Percentiles rank a stretch among this genome's conserved stretches.
phyloP scores from a whole-genome alignment of 2,329 filamentous ascomycete genomes.

The Colletotrichum scovillei region DNA sequence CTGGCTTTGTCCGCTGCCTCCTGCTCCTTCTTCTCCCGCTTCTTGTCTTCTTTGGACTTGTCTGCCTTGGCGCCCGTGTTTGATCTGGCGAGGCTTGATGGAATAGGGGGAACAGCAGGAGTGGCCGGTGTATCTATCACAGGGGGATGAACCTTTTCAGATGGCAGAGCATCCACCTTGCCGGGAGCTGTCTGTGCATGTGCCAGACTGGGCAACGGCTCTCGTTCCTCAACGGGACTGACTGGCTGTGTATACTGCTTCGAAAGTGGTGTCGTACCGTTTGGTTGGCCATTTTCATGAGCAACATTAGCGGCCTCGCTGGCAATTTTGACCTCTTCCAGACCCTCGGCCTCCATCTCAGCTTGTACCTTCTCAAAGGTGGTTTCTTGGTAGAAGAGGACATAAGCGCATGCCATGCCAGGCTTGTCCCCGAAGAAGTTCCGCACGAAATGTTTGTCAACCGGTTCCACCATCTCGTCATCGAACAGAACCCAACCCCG shows the following conservation, averaged over 20 bases:
- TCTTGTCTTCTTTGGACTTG: constrained; percentile 70
- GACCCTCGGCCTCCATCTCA: constrained; percentile 86
- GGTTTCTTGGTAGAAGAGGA: constrained; percentile 97
- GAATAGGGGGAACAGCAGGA: constrained; percentile 41
- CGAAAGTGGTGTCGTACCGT: constrained; percentile 58
- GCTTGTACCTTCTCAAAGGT: constrained; percentile 74
- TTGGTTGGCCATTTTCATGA: constrained; percentile 55
- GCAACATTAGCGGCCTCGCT: constrained; percentile 68
- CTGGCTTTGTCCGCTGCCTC: constrained; percentile 64
- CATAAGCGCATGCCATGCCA: constrained; percentile 93
- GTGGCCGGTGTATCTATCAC: constrained; percentile 48
- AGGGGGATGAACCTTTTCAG: constrained; percentile 41
- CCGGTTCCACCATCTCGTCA: constrained; percentile 98
- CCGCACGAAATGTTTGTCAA: constrained; percentile 94
- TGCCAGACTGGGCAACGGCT: constrained; percentile 68
- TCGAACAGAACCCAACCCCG: constrained; percentile 97
- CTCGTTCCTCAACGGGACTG: constrained; percentile 58
- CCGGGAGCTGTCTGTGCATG: constrained; percentile 74
- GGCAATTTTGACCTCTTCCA: constrained; percentile 69
- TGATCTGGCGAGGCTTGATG: constrained; percentile 37
- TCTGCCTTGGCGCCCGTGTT: constrained; percentile 37
- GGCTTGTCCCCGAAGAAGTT: constrained; percentile 97
- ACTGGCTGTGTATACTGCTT: constrained; percentile 63
- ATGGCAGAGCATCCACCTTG: constrained; percentile 40
- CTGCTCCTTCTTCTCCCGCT: constrained; percentile 76